A percentile compares a stretch with the other conserved stretches of the same genome.
phyloP scores from a whole-genome alignment of 306 rosid species.

The Prinsepia uniflora region DNA sequence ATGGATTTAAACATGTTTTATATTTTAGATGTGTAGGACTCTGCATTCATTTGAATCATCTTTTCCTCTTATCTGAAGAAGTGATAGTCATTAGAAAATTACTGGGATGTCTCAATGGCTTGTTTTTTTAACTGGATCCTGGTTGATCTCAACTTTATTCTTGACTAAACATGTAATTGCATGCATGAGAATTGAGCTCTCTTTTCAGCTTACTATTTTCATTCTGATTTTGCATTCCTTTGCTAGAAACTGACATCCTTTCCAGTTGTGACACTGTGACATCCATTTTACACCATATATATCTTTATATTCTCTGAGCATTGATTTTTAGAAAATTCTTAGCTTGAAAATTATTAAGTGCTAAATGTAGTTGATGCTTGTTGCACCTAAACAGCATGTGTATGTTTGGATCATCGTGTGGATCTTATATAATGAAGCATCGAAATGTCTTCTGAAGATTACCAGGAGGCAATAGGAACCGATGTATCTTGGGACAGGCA shows the following conservation, averaged over 20 bases:
- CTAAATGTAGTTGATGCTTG: not conserved
- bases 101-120: not conserved
- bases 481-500: not conserved
- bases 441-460: not conserved
- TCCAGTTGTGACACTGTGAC: not conserved
- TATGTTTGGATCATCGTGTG: not conserved
- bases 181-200: not conserved
- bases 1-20: not conserved
- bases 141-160: not conserved
- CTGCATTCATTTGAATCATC: conserved; percentile 4
- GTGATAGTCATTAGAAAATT: not conserved
- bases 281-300: not conserved
- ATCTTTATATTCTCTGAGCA: not conserved
- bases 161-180: not conserved
- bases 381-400: not conserved
- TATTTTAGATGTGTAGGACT: not conserved
- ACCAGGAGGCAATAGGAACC: not conserved
- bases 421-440: not conserved
- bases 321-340: not conserved
- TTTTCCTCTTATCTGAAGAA: not conserved
- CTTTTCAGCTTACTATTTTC: too few relatives aligned
- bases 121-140: not conserved
- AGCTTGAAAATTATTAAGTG: not conserved
- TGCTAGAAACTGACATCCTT: not conserved
- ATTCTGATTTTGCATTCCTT: not conserved